These are phyloP conservation scores for Fusarium albosuccineum DNA, from an alignment of 2,329 filamentous ascomycete species.

Conservation along the genomic window DNA sequence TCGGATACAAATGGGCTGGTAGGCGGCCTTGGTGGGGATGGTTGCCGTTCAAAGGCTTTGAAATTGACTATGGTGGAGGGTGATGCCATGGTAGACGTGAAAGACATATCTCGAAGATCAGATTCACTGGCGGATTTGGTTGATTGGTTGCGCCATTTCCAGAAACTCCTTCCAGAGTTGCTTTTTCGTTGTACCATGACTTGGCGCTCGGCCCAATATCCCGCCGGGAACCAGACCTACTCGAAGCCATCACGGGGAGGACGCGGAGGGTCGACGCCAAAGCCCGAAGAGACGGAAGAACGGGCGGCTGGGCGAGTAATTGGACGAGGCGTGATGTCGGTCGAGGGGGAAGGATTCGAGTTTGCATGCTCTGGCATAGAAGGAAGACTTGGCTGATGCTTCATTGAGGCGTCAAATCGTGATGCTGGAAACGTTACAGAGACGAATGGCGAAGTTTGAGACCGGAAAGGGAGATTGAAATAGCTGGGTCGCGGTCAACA, in stretches of 20 bases:
- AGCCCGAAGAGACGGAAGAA: conserved; percentile 28
- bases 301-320: neutral
- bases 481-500: conserved; percentile 44
- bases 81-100: conserved; percentile 45
- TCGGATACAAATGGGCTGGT: conserved; percentile 62
- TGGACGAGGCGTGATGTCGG: conserved; percentile 13
- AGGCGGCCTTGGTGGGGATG: conserved; percentile 31
- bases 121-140: conserved; percentile 53
- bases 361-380: conserved; percentile 24
- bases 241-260: conserved; percentile 67
- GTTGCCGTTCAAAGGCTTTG: conserved; percentile 24
- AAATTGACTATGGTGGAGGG: conserved; percentile 29
- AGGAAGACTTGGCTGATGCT: conserved; percentile 35
- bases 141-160: conserved; percentile 58
- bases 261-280: conserved; percentile 65
- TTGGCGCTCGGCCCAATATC: conserved; percentile 73
- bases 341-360: conserved; percentile 11
- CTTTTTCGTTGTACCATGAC: conserved; percentile 47
- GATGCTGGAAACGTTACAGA: conserved; percentile 12
- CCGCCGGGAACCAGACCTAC: conserved; percentile 74
- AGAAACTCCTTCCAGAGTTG: conserved; percentile 52
- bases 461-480: conserved; percentile 47
- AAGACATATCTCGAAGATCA: conserved; percentile 38
- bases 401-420: conserved; percentile 24
- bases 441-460: conserved; percentile 31